Conservation (phyloP, 495 filamentous ascomycete species). For the Aspergillus saccharolyticus region DNA sequence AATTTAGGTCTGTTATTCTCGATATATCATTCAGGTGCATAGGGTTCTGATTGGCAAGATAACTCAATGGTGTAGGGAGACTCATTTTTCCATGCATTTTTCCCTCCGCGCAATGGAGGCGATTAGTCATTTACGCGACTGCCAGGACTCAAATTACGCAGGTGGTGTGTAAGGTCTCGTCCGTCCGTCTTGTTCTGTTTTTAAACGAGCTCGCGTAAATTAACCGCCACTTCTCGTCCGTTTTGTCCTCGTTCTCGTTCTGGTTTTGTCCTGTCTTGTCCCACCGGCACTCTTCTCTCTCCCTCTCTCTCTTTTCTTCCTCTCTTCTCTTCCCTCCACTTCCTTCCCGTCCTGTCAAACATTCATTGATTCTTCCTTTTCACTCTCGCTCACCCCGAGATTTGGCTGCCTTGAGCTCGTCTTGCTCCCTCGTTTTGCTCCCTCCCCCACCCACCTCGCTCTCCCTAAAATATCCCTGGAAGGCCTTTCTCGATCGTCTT, state of each 20-base stretch:
- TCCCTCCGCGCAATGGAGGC: no score
- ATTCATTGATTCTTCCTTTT: not conserved
- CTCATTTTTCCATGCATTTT: no score
- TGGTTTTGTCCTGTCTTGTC: conserved; percentile 18
- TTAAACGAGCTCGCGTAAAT: conserved; percentile 26
- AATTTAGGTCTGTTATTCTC: no score
- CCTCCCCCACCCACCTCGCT: conserved; percentile 11
- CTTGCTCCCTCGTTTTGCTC: conserved; percentile 2
- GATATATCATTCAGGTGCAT: no score
- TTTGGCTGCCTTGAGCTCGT: conserved; percentile 13
- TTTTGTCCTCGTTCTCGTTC: conserved; percentile 16
- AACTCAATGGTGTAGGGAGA: no score
- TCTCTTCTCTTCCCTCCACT: conserved; percentile 15
- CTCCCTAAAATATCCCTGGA: conserved; percentile 1
- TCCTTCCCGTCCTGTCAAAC: not conserved
- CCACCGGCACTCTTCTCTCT: conserved; percentile 2
- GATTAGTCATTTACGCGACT: conserved; percentile 3
- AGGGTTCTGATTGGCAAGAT: no score
- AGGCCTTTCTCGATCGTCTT: conserved; percentile 11
- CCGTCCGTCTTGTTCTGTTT: conserved; percentile 6
- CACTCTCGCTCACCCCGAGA: conserved; percentile 8
- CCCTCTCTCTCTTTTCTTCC: conserved; percentile 12
- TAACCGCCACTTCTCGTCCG: conserved; percentile 20
- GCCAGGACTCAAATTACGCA: conserved; percentile 19
- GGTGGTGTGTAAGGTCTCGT: conserved; percentile 15